Evolutionary conservation across 257 asterid species (phyloP), one percentile per base, ranked within the genome.

Genomic region (Anisodus acutangulus): DNA sequence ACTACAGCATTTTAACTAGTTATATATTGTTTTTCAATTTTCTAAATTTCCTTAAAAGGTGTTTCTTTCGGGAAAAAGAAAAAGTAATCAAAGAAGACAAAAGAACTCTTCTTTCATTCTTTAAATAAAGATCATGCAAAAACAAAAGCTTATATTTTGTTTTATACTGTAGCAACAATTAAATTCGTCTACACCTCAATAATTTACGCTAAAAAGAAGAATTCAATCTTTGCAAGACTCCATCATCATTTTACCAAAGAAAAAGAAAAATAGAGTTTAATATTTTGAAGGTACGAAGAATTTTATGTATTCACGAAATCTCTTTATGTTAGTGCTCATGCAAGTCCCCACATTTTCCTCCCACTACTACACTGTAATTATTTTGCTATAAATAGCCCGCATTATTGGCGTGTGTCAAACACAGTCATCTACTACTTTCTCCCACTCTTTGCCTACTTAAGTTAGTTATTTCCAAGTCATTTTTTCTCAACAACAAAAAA

Each of bases 341-440:
- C 79, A 87, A 49, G 54, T 9, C 82, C 82, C 89, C 80, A 71
- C 84, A 63, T 80, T 43, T 85, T 53, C 70, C 85, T 70, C 88
- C 85, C 86, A 87, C 83, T 78, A 10, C 10, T 35, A 76, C 22
- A 62, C 3, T 4, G 35, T 1, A 31, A 31, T 31, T 76, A 64
- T 57, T 43, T 71, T 81, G 70, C 92, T 93, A 90, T 91, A 93
- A 90, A 88, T 91, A 82, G 39, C 84, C 53, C 5, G 9, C 62
- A 62, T 39, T 1, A 81, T 47, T 19, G 90, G 90, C 87, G 90
- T 90, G 94, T 91, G 93, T 54, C 88, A 45, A 88, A 59, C 94
- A 90, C 89, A 90, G 84, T 89, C 90, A 82, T 8, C 74, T 59
- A 11, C 89, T 74, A 79, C 9, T 57, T 69, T n/a, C 88, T 39